These are phyloP conservation scores for Cucumis melo DNA, from an alignment of 306 rosid genomes.

Conservation along the genomic window DNA sequence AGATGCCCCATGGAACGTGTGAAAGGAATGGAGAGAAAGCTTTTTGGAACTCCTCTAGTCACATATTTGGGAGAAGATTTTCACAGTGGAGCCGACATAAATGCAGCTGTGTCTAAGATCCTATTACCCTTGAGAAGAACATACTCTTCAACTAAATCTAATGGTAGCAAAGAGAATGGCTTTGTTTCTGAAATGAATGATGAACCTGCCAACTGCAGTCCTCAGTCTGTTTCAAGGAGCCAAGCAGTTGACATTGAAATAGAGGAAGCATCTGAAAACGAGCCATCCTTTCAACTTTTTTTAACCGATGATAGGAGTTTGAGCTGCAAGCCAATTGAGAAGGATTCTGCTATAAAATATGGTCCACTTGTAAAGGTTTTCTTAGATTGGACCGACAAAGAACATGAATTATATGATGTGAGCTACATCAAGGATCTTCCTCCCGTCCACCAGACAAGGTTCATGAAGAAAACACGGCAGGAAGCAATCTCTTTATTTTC, in stretches of 20 bases:
- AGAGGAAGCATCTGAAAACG: slow-evolving; percentile 38
- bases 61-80: slow-evolving; percentile 51
- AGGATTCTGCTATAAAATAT: slow-evolving; percentile 38
- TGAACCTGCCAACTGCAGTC: slow-evolving; percentile 36
- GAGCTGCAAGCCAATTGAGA: slow-evolving; percentile 49
- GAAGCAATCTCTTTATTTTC: slow-evolving; percentile 93
- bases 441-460: slow-evolving; percentile 68
- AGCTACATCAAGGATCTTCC: slow-evolving; percentile 84
- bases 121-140: slow-evolving; percentile 60
- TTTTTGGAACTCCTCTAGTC: slow-evolving; percentile 79
- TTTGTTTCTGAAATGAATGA: slow-evolving; percentile 31
- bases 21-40: slow-evolving; percentile 62
- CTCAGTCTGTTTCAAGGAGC: slow-evolving; percentile 17
- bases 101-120: slow-evolving; percentile 38
- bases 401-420: slow-evolving; percentile 53
- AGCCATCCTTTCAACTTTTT: slow-evolving; percentile 51
- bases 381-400: slow-evolving; percentile 72
- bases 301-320: slow-evolving; percentile 32
- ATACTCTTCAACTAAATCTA: slow-evolving; percentile 33
- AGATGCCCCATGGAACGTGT: slow-evolving; percentile 35
- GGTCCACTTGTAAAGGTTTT: slow-evolving; percentile 39
- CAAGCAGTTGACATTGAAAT: slow-evolving; percentile 22
- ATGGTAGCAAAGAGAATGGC: slow-evolving; percentile 59
- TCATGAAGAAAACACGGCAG: slow-evolving; percentile 73
- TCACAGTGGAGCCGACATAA: slow-evolving; percentile 43